A percentile compares a stretch with the other conserved stretches of the same genome.
Conservation (phyloP, 2,329 filamentous ascomycete genomes). For the Penicillium sp. region DNA sequence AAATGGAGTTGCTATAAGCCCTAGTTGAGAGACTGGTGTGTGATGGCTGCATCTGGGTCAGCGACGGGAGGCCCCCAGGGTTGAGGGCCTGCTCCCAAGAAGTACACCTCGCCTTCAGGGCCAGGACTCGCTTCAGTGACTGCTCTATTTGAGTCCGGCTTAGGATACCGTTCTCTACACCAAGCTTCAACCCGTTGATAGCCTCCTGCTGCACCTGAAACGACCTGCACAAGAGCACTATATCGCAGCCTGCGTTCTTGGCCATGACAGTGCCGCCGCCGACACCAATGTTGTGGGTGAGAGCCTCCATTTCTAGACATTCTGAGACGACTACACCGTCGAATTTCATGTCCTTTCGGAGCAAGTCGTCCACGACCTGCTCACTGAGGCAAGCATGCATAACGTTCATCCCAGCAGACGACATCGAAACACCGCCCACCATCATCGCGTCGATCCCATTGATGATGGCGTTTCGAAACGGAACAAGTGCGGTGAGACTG, state of each 20-base stretch:
- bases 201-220: conserved; percentile 90
- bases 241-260: conserved; percentile 91
- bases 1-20: conserved; percentile 92
- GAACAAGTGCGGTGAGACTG: conserved; percentile 87
- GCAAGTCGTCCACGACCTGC: conserved; percentile 86
- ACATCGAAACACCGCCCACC: conserved; percentile 91
- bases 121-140: conserved; percentile 77
- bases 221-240: conserved; percentile 85
- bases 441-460: conserved; percentile 93
- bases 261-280: conserved; percentile 97
- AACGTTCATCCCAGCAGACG: conserved; percentile 88
- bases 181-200: conserved; percentile 85
- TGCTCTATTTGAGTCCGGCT: conserved; percentile 77
- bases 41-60: conserved; percentile 80
- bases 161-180: conserved; percentile 89
- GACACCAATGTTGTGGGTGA: conserved; percentile 95
- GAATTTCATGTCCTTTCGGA: conserved; percentile 88
- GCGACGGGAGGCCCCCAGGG: conserved; percentile 75
- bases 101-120: conserved; percentile 82
- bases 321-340: conserved; percentile 93
- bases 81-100: conserved; percentile 92
- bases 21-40: conserved; percentile 81
- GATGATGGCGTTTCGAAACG: conserved; percentile 86
- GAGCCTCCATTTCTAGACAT: conserved; percentile 93
- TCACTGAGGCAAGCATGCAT: conserved; percentile 94